Evolutionary conservation across 257 asterid species (phyloP), one percentile per base, ranked within the genome.

Genomic region (Solanum virginianum): DNA sequence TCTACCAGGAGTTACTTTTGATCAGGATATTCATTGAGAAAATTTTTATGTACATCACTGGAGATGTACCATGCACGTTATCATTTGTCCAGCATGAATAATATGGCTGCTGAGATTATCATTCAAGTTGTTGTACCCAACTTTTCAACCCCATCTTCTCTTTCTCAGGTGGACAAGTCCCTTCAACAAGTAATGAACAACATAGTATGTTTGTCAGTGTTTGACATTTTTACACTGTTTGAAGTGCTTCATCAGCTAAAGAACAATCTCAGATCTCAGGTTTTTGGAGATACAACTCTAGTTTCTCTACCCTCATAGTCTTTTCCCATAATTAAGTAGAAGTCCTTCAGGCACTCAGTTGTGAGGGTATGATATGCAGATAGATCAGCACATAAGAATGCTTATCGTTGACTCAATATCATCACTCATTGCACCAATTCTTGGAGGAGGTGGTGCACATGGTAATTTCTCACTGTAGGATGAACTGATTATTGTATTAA

Each of bases 381-480:
- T 47, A 39, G 86, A 81, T 84, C 86, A 77, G 87, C 84, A 77
- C 84, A 88, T 94, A 83, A 90, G 88, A 89, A 87, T 95, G 95
- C 90, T 95, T 60, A 86, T 95, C 89, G 83, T 95, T 43, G 99
- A 95, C 86, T 95, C 99, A 47, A 90, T 95, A 80, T 94, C 99
- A 55, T 93, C 98, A 84, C 98, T 95, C 63, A 88, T 94, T 86
- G 84, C 97, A 80, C 99, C 98, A 59, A 86, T 95, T 89, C 97
- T 95, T 81, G 97, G 98, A 84, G 94, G 97, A 81, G 89, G 92
- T 80, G 94, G 94, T 59, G 89, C 92, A 65, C 95, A 92, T 20
- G 99, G 98, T 94, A 90, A 77, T 51, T 26, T 77, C 41, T 51
- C 16, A 49, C 47, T 26, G n/a, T 51, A 77, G 57, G 63, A 49